Evolutionary conservation across 2,329 filamentous ascomycete species (phyloP).

Genomic region (Colletotrichum cuscutae): DNA sequence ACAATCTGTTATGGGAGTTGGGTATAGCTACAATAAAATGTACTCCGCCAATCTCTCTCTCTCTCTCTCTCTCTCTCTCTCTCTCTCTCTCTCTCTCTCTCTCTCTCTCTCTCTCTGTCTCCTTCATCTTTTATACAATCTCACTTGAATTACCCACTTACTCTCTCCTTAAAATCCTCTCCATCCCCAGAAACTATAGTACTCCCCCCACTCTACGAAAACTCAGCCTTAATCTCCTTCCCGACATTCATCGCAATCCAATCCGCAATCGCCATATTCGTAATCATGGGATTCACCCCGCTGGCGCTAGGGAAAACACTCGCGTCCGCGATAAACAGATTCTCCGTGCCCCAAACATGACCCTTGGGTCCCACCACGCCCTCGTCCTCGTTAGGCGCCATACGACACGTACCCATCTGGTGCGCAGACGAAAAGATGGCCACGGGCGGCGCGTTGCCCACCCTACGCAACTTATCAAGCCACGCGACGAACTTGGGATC

Average conservation of each 20-base stretch:
- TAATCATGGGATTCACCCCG: slow-evolving; percentile 86
- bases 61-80: not conserved
- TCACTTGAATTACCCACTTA: not conserved
- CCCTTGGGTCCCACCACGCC: slow-evolving; percentile 70
- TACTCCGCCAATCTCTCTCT: not conserved
- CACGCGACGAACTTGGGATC: slow-evolving; percentile 71
- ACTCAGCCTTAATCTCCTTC: slow-evolving; percentile 51
- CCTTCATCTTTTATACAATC: not conserved
- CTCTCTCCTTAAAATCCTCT: not conserved
- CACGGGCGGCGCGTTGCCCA: slow-evolving; percentile 62
- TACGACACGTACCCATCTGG: slow-evolving; percentile 83
- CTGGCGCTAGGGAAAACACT: slow-evolving; percentile 81
- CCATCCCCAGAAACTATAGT: too few relatives aligned
- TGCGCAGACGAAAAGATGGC: slow-evolving; percentile 76
- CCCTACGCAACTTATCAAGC: slow-evolving; percentile 60
- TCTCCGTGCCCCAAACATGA: slow-evolving; percentile 72
- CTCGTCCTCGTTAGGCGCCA: slow-evolving; percentile 64
- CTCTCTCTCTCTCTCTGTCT: not conserved
- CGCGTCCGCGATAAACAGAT: slow-evolving; percentile 77
- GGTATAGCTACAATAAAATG: not conserved
- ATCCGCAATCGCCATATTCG: slow-evolving; percentile 76
- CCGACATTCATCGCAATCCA: slow-evolving; percentile 69
- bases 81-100: not conserved
- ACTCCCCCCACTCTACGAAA: not conserved
- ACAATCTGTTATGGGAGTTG: not conserved